Percentiles rank a stretch among this genome's conserved stretches.
Conservation (phyloP, 805 yeast species). For the Candida caryicola region DNA sequence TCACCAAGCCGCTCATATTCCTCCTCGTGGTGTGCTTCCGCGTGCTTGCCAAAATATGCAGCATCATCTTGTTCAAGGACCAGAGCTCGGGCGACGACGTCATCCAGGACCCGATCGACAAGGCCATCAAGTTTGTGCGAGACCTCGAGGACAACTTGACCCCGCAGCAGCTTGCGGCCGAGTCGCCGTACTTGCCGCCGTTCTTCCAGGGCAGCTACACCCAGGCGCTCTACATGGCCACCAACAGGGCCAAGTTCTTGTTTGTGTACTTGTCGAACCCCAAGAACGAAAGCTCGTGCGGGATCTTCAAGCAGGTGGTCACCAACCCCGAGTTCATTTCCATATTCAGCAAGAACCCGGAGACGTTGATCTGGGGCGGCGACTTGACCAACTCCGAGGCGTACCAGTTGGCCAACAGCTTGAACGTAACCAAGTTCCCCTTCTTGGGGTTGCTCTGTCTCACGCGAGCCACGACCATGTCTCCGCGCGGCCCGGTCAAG, state of each 20-base stretch:
- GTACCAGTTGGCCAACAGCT: slow-evolving; percentile 72
- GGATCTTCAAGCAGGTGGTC: slow-evolving; percentile 54
- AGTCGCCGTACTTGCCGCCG: slow-evolving; percentile 27
- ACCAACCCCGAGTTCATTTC: slow-evolving; percentile 48
- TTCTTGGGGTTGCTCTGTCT: slow-evolving; percentile 73
- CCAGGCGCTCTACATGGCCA: slow-evolving; percentile 69
- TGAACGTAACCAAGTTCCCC: slow-evolving; percentile 75
- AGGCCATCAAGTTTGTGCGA: slow-evolving; percentile 50
- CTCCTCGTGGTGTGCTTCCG: slow-evolving; percentile 21
- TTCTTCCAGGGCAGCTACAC: slow-evolving; percentile 78
- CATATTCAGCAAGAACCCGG: slow-evolving; percentile 36
- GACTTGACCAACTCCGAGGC: slow-evolving; percentile 79
- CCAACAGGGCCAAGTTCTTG: slow-evolving; percentile 67
- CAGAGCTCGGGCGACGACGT: slow-evolving; percentile 5
- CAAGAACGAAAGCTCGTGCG: slow-evolving; percentile 59
- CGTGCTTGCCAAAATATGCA: slow-evolving; percentile 20
- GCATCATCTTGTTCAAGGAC: slow-evolving; percentile 25
- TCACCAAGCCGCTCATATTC: slow-evolving; percentile 27
- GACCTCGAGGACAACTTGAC: slow-evolving; percentile 48
- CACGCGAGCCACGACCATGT: slow-evolving; percentile 52
- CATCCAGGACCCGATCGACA: slow-evolving; percentile 47
- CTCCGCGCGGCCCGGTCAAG: slow-evolving; percentile 54
- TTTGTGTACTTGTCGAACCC: slow-evolving; percentile 71
- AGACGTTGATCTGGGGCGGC: slow-evolving; percentile 83
- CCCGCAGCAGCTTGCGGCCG: slow-evolving; percentile 18